A percentile compares a stretch with the other conserved stretches of the same genome.
phyloP scores from a whole-genome alignment of 257 asterid species.

The Gentiana dahurica region DNA sequence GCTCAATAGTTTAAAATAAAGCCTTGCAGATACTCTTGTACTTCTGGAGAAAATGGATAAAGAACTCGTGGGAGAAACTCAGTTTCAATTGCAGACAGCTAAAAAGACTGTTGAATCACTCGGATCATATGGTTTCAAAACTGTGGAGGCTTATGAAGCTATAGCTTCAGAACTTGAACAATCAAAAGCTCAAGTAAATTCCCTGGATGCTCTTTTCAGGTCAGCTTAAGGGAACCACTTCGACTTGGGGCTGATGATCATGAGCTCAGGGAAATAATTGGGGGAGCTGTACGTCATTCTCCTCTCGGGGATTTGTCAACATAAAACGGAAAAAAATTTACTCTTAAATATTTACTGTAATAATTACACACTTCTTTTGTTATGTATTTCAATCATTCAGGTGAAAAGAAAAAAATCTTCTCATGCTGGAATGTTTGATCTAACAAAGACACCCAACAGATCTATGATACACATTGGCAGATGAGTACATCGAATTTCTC shows the following conservation, averaged over 20 bases:
- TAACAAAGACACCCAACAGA: no score
- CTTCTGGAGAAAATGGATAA: constrained; percentile 65
- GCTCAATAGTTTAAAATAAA: constrained; percentile 37
- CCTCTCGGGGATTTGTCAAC: constrained; percentile 9
- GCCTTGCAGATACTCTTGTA: constrained; percentile 29
- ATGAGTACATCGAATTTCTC: no score
- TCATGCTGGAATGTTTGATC: no score
- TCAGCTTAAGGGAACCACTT: constrained; percentile 90
- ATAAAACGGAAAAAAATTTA: neutral
- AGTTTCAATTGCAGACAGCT: constrained; percentile 47
- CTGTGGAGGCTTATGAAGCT: constrained; percentile 33
- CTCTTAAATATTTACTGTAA: neutral
- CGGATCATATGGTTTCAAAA: constrained; percentile 42
- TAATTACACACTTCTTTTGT: no score
- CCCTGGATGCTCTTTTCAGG: constrained; percentile 67
- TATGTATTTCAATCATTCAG: no score
- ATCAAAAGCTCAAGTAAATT: constrained; percentile 50
- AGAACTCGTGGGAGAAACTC: constrained; percentile 45
- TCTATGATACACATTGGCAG: no score
- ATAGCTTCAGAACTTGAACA: constrained; percentile 47
- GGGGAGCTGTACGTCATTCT: constrained; percentile 54
- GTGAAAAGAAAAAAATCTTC: no score
- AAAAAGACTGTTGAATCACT: constrained; percentile 48
- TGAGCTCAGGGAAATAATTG: constrained; percentile 68
- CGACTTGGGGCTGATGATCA: constrained; percentile 68